Percentiles rank a stretch among this genome's conserved stretches.
Evolutionary conservation across 75 land plant genomes (phyloP).

Genomic region (Pinus albicaulis): DNA sequence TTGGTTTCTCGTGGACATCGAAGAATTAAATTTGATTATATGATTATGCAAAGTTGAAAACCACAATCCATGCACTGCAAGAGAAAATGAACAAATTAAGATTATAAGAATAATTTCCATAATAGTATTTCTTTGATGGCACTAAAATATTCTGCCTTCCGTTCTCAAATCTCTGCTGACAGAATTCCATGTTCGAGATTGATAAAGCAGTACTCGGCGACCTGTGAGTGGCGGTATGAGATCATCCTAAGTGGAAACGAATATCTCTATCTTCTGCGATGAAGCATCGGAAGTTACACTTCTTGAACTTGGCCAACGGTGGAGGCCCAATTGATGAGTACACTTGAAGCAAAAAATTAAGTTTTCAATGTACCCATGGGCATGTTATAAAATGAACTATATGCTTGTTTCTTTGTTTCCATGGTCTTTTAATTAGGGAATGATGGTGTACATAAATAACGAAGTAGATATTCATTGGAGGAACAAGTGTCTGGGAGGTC

Average conservation of each 20-base stretch:
- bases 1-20: too few relatives aligned
- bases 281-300: neutral
- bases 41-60: too few relatives aligned
- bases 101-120: too few relatives aligned
- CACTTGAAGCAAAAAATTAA: neutral
- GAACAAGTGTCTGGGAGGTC: conserved; percentile 79
- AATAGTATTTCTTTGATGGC: too few relatives aligned
- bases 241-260: neutral
- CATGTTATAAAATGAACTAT: neutral
- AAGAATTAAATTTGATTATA: too few relatives aligned
- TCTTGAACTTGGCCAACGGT: neutral
- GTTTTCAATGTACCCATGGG: neutral
- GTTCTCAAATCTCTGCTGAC: too few relatives aligned
- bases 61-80: too few relatives aligned
- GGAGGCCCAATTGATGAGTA: neutral
- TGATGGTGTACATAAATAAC: conserved; percentile 47
- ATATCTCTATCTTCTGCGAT: neutral
- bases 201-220: too few relatives aligned
- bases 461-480: conserved; percentile 77
- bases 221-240: too few relatives aligned
- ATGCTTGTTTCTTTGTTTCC: neutral
- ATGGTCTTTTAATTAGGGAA: neutral
- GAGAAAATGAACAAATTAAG: too few relatives aligned
- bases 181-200: too few relatives aligned
- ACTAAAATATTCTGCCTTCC: too few relatives aligned